Evolutionary conservation across 495 filamentous ascomycete genomes (phyloP).

Genomic region (Neurospora sp.): DNA sequence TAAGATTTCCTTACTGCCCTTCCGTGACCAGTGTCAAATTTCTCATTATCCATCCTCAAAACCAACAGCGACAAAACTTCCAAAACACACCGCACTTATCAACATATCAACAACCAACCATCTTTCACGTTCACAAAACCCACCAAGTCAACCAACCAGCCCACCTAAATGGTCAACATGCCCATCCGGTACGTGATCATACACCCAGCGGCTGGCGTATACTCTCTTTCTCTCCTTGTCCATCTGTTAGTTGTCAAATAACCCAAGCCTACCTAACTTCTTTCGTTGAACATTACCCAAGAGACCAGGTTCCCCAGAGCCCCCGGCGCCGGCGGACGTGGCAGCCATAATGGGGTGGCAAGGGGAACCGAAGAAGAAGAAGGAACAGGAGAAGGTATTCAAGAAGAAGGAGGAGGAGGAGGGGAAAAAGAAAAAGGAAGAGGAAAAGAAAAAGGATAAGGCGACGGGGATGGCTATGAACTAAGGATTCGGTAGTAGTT

Average conservation of each 20-base stretch:
- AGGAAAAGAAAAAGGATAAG: neutral
- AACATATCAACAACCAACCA: neutral
- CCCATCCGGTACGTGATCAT: neutral
- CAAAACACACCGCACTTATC: no score
- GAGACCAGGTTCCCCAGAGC: no score
- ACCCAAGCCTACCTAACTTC: no score
- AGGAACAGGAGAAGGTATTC: no score
- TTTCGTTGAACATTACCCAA: no score
- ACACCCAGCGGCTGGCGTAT: neutral
- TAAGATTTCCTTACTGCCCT: neutral
- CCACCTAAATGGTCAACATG: neutral
- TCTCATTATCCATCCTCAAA: neutral
- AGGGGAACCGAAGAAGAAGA: no score
- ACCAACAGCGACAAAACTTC: neutral
- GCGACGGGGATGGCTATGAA: no score
- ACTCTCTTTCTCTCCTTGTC: neutral
- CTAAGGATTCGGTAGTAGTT: neutral
- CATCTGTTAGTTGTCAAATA: neutral
- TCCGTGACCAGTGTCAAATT: neutral
- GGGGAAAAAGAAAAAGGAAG: neutral
- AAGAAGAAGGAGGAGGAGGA: neutral
- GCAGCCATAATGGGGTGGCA: no score
- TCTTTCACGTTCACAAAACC: neutral
- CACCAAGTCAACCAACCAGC: neutral
- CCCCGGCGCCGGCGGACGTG: no score